Conservation (phyloP, 2,329 filamentous ascomycete species). For the Coccinonectria pachysandricola region DNA sequence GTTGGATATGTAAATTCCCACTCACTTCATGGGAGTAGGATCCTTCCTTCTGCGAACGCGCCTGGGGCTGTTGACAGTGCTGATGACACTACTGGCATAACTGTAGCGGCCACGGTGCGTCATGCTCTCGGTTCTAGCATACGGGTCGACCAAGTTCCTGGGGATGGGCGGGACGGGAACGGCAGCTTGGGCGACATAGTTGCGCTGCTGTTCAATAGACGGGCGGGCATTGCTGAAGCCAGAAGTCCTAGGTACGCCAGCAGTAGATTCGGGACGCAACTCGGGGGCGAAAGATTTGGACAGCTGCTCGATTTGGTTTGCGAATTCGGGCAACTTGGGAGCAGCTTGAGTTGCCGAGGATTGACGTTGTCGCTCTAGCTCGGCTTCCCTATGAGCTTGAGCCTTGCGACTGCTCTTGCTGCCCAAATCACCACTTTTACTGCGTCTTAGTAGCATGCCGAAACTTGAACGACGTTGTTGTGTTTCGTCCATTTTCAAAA, state of each 20-base stretch:
- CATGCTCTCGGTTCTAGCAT: conserved; percentile 85
- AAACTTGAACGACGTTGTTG: conserved; percentile 32
- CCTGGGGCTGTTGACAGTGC: conserved; percentile 85
- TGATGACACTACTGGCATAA: conserved; percentile 86
- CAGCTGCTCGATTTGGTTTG: conserved; percentile 35
- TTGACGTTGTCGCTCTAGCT: conserved; percentile 41
- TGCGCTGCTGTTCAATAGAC: conserved; percentile 40
- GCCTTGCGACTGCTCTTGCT: conserved; percentile 49
- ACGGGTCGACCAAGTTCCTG: conserved; percentile 60
- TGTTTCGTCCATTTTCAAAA: conserved; percentile 21
- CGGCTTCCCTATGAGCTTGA: conserved; percentile 41
- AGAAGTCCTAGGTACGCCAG: conserved; percentile 43
- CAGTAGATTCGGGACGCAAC: conserved; percentile 50
- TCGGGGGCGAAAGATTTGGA: conserved; percentile 41
- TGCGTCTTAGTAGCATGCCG: conserved; percentile 54
- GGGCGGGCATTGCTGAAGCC: conserved; percentile 31
- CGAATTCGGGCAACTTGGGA: conserved; percentile 43
- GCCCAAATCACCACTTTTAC: conserved; percentile 57
- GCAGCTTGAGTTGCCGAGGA: conserved; percentile 35
- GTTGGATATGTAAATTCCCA: too few relatives aligned
- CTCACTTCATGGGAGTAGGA: conserved; percentile 96
- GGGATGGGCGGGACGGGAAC: conserved; percentile 49
- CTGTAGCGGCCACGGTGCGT: conserved; percentile 92
- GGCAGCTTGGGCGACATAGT: conserved; percentile 31
- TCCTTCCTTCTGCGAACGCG: conserved; percentile 91